Evolutionary conservation across 2,329 filamentous ascomycete genomes (phyloP).

Genomic region (Thelonectria rubi): DNA sequence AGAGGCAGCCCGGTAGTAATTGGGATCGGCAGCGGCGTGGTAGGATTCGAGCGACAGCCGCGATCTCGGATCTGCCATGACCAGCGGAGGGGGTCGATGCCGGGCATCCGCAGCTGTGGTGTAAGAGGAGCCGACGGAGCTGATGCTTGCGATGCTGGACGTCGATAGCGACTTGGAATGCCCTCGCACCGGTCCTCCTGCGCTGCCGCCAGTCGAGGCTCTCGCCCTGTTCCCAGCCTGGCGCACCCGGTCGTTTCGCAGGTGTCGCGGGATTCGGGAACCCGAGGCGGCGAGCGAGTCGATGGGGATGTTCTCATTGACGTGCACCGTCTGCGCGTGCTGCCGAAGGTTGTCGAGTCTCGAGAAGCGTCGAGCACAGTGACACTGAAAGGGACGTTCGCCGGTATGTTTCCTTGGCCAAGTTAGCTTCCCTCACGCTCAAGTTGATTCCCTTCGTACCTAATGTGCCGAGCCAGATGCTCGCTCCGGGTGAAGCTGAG

Average conservation of each 20-base stretch:
- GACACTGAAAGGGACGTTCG: conserved; percentile 95
- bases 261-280: conserved; percentile 90
- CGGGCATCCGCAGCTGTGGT: conserved; percentile 72
- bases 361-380: conserved; percentile 92
- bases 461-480: conserved; percentile 92
- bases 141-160: conserved; percentile 83
- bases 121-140: conserved; percentile 72
- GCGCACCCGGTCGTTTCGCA: conserved; percentile 84
- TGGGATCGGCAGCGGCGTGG: conserved; percentile 69
- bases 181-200: conserved; percentile 75
- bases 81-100: conserved; percentile 80
- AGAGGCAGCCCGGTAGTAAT: conserved; percentile 73
- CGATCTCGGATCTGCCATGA: conserved; percentile 80
- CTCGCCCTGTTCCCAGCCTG: conserved; percentile 77
- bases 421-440: conserved; percentile 6
- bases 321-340: conserved; percentile 96
- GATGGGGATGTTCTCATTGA: conserved; percentile 94
- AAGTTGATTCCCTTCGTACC: conserved; percentile 62
- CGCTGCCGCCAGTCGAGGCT: conserved; percentile 79
- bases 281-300: conserved; percentile 94
- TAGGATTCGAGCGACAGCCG: conserved; percentile 75
- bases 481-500: conserved; percentile 96
- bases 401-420: conserved; percentile 84
- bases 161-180: conserved; percentile 88
- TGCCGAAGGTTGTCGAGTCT: conserved; percentile 94